phyloP scores from a whole-genome alignment of 1,139 yeast genomes.

The Sugiyamaella xylanicola region DNA sequence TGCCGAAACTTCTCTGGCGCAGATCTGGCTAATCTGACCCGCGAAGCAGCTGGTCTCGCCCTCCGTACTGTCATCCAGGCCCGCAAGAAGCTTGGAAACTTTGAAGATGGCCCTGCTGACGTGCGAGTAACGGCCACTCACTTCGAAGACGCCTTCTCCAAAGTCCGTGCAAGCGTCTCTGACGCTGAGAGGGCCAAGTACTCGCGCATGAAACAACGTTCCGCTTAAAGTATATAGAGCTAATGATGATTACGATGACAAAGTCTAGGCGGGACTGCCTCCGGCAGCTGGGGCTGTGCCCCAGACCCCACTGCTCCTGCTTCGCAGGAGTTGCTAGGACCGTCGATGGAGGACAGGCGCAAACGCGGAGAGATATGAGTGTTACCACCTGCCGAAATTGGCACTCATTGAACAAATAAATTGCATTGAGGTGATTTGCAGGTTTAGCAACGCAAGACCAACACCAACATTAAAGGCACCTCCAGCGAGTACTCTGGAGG shows the following conservation, averaged over 20 bases:
- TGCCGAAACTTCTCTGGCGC: slow-evolving; percentile 95
- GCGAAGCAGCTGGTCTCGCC: slow-evolving; percentile 92
- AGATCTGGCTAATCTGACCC: slow-evolving; percentile 83
- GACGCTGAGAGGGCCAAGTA: slow-evolving; percentile 81
- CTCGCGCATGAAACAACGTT: slow-evolving; percentile 45
- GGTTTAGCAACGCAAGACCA: too few relatives aligned
- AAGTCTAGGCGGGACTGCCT: too few relatives aligned
- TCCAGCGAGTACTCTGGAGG: too few relatives aligned
- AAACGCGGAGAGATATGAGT: too few relatives aligned
- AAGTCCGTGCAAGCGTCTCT: slow-evolving; percentile 87
- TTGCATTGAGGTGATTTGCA: too few relatives aligned
- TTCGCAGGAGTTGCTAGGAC: too few relatives aligned
- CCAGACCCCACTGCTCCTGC: not conserved
- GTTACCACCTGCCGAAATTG: too few relatives aligned
- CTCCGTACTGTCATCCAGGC: slow-evolving; percentile 55
- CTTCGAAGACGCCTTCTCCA: slow-evolving; percentile 68
- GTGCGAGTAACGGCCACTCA: slow-evolving; percentile 56
- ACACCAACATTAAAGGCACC: too few relatives aligned
- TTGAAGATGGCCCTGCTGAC: slow-evolving; percentile 41
- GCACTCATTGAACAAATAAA: too few relatives aligned
- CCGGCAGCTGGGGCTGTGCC: not conserved
- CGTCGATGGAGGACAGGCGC: too few relatives aligned
- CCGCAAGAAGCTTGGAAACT: slow-evolving; percentile 39
- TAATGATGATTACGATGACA: too few relatives aligned
- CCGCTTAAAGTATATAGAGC: not conserved